A percentile compares a stretch with the other conserved stretches of the same genome.
Evolutionary conservation across 257 asterid species (phyloP).

Genomic region (Solanum sparsipilum): DNA sequence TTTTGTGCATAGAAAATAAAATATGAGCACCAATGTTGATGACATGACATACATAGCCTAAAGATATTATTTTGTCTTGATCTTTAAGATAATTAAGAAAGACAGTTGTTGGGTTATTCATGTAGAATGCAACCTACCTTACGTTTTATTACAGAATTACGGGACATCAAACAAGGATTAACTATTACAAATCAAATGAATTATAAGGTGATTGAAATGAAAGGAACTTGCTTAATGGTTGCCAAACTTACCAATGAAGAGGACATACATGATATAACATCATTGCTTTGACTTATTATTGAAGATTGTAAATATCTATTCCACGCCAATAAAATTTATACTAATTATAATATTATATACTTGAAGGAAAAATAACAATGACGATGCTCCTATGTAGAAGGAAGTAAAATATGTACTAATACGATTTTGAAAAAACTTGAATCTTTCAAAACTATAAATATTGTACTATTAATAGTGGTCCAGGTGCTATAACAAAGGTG

Average conservation of each 20-base stretch:
- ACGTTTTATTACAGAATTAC: too few species aligned
- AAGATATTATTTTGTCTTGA: too few species aligned
- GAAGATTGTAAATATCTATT: too few species aligned
- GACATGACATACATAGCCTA: background rate
- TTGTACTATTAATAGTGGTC: background rate
- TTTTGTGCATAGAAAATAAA: too few species aligned
- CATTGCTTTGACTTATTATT: background rate
- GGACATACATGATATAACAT: background rate
- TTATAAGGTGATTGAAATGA: background rate
- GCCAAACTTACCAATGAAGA: background rate
- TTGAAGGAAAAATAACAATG: too few species aligned
- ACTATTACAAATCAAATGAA: background rate
- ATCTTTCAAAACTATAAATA: background rate
- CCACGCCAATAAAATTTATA: too few species aligned
- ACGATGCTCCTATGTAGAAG: background rate
- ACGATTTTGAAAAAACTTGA: too few species aligned
- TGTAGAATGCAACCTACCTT: background rate
- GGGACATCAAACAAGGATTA: background rate
- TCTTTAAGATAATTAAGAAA: too few species aligned
- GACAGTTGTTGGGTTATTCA: background rate
- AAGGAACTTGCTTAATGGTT: background rate
- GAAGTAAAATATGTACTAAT: background rate
- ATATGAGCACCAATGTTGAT: background rate
- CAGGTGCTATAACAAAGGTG: background rate
- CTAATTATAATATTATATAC: too few species aligned